Evolutionary conservation across 73 alveolate genomes (phyloP), one percentile per base, ranked within the genome.

Genomic region (Paramecium biaurelia): DNA sequence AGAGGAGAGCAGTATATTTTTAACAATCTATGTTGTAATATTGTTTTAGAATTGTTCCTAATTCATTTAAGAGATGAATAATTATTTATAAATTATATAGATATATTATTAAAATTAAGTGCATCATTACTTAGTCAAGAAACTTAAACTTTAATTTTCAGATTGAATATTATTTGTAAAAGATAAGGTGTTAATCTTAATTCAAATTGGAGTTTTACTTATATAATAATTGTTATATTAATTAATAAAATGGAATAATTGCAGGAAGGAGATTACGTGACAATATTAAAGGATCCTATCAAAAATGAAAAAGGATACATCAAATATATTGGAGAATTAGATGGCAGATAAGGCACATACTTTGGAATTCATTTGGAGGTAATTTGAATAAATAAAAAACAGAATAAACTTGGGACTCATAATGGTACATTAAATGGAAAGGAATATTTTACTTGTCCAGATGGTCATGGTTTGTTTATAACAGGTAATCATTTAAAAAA

Each of bases 191-290:
- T 38, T 12, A 10, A 38, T 38, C 14, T 38, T 38, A 38, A 7
- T 0, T 0, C 47, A 38, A 38, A 7, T 38, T 4, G 8, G 47
- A 7, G 47, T 10, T 38, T 38, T 38, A n/a, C 26, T 47, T 47
- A 47, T 47, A 47, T 47, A 47, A 23, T 57, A 5, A 23, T 18
- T 28, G n/a, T 58, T 70, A 74, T 28, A 74, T 37, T 37, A 74
- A 74, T 74, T 74, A 9, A 79, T 79, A 79, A 12, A 79, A 79
- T 79, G 90, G 90, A 79, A 4, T 79, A 79, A 43, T 79, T 79
- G 14, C 32, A 12, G 12, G 90, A 30, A 79, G 90, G 90, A 4
- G 90, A 79, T 43, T 23, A 30, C 12, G 90, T 79, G 12, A 24
- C 56, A 34, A 45, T 79, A 23, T 20, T 26, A 6, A 79, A 79